phyloP scores from a whole-genome alignment of 352 stramenopile species.

The Phytophthora litchii region DNA sequence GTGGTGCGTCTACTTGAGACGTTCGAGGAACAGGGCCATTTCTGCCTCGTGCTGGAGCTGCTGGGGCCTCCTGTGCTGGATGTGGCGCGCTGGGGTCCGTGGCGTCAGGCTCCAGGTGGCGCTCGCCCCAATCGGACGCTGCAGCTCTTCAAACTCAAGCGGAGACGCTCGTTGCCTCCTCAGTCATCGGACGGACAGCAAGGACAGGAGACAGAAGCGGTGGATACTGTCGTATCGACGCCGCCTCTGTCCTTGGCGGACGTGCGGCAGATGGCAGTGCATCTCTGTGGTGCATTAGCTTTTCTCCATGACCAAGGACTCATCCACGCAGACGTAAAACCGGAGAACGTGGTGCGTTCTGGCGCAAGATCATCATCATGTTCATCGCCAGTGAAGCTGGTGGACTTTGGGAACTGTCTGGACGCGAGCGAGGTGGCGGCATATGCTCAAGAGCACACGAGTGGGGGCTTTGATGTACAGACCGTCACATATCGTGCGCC shows the following conservation, averaged over 20 bases:
- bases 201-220: constrained; percentile 4
- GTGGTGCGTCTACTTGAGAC: constrained; percentile 62
- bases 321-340: constrained; percentile 81
- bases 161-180: constrained; percentile 11
- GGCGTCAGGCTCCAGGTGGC: constrained; percentile 86
- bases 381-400: constrained; percentile 56
- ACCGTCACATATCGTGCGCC: constrained; percentile 76
- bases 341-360: constrained; percentile 66
- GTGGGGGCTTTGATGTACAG: constrained; percentile 68
- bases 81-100: constrained; percentile 92
- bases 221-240: constrained; percentile 7
- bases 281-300: constrained; percentile 66
- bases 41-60: constrained; percentile 76
- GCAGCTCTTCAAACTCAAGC: constrained; percentile 30
- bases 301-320: constrained; percentile 67
- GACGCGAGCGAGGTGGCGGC: constrained; percentile 43
- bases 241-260: constrained; percentile 42
- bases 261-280: constrained; percentile 60
- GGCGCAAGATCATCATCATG: constrained; percentile 15
- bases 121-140: constrained; percentile 19
- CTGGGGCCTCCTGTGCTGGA: constrained; percentile 90
- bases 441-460: constrained; percentile 37
- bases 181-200: constrained; percentile 13
- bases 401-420: constrained; percentile 84
- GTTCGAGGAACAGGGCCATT: constrained; percentile 59